A percentile compares a stretch with the other conserved stretches of the same genome.
These are phyloP conservation scores for Apiospora malaysiana DNA, from an alignment of 2,329 filamentous ascomycete genomes.

Conservation along the genomic window DNA sequence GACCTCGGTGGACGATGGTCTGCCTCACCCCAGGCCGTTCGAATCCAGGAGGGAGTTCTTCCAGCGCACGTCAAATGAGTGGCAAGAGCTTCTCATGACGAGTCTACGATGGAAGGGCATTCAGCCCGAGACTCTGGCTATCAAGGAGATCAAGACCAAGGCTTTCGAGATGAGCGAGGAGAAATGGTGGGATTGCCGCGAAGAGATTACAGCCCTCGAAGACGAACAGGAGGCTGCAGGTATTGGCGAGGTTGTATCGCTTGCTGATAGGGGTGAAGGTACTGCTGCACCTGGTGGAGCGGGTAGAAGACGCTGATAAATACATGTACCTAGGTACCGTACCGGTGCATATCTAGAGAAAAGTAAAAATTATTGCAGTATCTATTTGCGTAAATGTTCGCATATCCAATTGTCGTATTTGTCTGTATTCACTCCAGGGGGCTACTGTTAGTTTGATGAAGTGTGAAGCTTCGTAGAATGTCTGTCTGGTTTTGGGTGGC, in stretches of 20 bases:
- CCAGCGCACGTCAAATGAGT: constrained; percentile 81
- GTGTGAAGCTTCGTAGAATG: too few relatives aligned
- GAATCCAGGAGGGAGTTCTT: constrained; percentile 94
- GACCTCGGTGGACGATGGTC: constrained; percentile 70
- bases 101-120: constrained; percentile 72
- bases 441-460: background rate
- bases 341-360: background rate
- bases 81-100: constrained; percentile 87
- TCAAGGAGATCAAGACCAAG: constrained; percentile 92
- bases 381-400: background rate
- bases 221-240: constrained; percentile 96
- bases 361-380: too few relatives aligned
- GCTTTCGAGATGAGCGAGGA: constrained; percentile 92
- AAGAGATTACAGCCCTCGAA: constrained; percentile 89
- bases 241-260: constrained; percentile 90
- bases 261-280: constrained; percentile 73
- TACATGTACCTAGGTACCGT: background rate
- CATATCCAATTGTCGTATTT: too few relatives aligned
- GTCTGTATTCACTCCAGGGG: too few relatives aligned
- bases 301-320: constrained; percentile 32
- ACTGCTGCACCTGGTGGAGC: constrained; percentile 52
- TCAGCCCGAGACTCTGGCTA: constrained; percentile 69
- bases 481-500: background rate
- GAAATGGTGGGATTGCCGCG: constrained; percentile 98
- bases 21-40: constrained; percentile 81